Evolutionary conservation across 169 alveolate species (phyloP), one percentile per base, ranked within the genome.

Genomic region (Plasmodium yoelii): DNA sequence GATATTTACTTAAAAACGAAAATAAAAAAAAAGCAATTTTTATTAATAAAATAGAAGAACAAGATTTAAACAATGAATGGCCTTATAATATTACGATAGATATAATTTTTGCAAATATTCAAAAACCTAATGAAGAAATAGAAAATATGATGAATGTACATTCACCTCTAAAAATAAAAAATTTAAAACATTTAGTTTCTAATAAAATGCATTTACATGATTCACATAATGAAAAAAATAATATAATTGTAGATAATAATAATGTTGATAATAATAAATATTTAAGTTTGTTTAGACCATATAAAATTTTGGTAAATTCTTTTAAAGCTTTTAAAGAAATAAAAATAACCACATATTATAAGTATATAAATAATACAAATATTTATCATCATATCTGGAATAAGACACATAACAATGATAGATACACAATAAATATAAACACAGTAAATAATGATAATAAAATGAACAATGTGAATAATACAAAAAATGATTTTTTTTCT

Each of bases 381-480:
- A 28, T 74, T 51, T 74, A 74, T 46, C 9, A 26, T 10, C 88
- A 74, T n/a, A 74, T 74, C 24, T 74, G 88, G 88, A 74, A 74
- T 60, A 74, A 61, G 26, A 63, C 53, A 12, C 56, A 60, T 67
- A 73, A 74, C 22, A 39, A 55, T 34, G 88, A 74, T 9, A 59
- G 61, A 8, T 74, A 74, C 34, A 47, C 42, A 4, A 5, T 74
- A 15, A 42, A 19, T 24, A 55, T 74, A 4, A 57, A 57, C n/a
- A 57, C 19, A n/a, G 4, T 15, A n/a, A 57, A 57, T 57, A 19
- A 24, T 4, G 5, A 57, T 5, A 15, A 19, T 18, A n/a, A 56
- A 1, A 6, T 13, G 9, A 13, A 65, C 5, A n/a, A 34, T 39
- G n/a, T n/a, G 5, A 73, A 49, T 13, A 18, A 57, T 24, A 57